Evolutionary conservation across 1,284 basidiomycete genomes (phyloP).

Genomic region (Sanghuangporus weigelae): DNA sequence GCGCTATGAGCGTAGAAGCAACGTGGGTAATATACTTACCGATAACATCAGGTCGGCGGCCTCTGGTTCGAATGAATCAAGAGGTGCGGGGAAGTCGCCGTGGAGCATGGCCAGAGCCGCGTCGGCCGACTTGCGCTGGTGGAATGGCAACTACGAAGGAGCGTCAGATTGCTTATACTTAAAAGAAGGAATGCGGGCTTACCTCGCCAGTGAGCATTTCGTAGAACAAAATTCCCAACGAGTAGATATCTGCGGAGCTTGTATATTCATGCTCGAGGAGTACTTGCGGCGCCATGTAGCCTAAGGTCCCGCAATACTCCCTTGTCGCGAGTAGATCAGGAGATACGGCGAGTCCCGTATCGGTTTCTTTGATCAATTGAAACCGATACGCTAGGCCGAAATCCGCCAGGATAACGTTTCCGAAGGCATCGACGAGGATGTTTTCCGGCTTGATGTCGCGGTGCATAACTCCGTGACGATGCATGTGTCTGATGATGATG

Average conservation of each 20-base stretch:
- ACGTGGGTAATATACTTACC: not conserved
- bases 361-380: conserved; percentile 39
- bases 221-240: conserved; percentile 44
- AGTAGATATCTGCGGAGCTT: conserved; percentile 66
- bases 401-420: conserved; percentile 63
- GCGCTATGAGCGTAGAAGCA: not conserved
- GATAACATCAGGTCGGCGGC: not conserved
- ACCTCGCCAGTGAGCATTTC: conserved; percentile 55
- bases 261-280: conserved; percentile 59
- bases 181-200: not conserved
- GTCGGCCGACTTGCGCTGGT: not conserved
- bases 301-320: conserved; percentile 55
- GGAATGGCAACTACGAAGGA: not conserved
- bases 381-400: conserved; percentile 22
- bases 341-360: not conserved
- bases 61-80: not conserved
- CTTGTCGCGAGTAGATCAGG: conserved; percentile 36
- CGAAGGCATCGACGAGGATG: conserved; percentile 44
- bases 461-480: conserved; percentile 47
- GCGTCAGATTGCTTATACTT: not conserved
- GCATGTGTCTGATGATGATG: not conserved
- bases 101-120: not conserved
- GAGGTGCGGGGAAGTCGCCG: not conserved
- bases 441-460: conserved; percentile 65
- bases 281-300: conserved; percentile 63